Conservation (phyloP, 371 early-diverging fungal genomes). For the Aphelidium insulamus region DNA sequence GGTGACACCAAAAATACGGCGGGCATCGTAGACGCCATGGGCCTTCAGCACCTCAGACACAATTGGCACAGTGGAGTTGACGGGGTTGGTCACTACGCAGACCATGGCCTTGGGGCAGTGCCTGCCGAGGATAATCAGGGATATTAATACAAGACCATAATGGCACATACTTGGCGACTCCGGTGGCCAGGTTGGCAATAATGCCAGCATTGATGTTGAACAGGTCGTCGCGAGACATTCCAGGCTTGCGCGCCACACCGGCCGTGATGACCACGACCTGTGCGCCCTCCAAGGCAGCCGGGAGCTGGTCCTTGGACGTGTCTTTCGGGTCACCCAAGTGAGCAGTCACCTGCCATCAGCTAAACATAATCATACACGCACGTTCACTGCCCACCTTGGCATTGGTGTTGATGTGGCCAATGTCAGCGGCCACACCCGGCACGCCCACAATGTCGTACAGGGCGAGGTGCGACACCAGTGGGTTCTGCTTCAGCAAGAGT, state of each 20-base stretch:
- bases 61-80: conserved; percentile 78
- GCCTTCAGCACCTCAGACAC: conserved; percentile 55
- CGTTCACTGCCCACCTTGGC: conserved; percentile 41
- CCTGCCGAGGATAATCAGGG: conserved; percentile 4
- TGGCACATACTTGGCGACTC: conserved; percentile 30
- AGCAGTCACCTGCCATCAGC: conserved; percentile 73
- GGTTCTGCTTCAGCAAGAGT: conserved; percentile 52
- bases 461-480: conserved; percentile 30
- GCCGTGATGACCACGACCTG: conserved; percentile 91
- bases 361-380: background rate
- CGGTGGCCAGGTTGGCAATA: conserved; percentile 50
- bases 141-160: too few relatives aligned
- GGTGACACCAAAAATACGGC: conserved; percentile 63
- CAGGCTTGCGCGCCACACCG: conserved; percentile 75
- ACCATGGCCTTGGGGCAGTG: conserved; percentile 55
- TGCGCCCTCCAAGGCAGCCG: conserved; percentile 50
- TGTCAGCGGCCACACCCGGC: conserved; percentile 50
- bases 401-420: conserved; percentile 35
- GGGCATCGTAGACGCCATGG: conserved; percentile 1
- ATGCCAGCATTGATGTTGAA: conserved; percentile 79
- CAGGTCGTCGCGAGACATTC: conserved; percentile 74
- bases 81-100: conserved; percentile 71
- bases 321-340: conserved; percentile 52
- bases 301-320: conserved; percentile 34
- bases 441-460: conserved; percentile 54